Evolutionary conservation across 1,139 yeast species (phyloP), one percentile per base, ranked within the genome.

Genomic region (Scheffersomyces titani): DNA sequence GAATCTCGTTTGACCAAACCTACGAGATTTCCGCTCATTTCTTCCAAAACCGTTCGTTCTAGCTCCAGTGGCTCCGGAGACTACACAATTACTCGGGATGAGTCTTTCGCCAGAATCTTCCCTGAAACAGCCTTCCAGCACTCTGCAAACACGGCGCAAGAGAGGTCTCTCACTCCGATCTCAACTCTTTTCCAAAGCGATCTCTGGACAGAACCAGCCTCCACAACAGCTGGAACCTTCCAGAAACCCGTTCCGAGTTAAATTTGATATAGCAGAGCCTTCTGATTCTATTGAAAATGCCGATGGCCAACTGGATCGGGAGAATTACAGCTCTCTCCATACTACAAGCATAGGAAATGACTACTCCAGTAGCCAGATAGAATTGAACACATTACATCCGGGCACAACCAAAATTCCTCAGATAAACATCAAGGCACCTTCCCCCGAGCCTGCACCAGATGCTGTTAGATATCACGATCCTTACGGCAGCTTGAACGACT

Each of bases 81-180:
- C 13, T 24, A 9, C 40, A 30, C 40, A 7, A 11, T 16, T 9
- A 9, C 40, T 11, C 2, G 4, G 40, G 40, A 30, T 30, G 40
- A 30, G 40, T 11, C 16, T 30, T 1, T 9, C 40, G 16, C 40
- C 40, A 30, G 40, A 30, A 30, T 11, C 16, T 11, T 9, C 40
- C 4, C 40, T 5, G 40, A 16, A 30, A 30, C 16, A 7, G 16
- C 40, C 40, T 30, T 30, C 40, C 40, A 30, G 40, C 16, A 30
- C 74, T 6, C 74, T 74, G 5, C 73, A 68, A 21, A 61, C 71
- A 3, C 71, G 83, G 52, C 77, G 94, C 60, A 85, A 84, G 61
- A 76, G 97, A 67, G 93, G 96, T 0, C 85, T 88, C 59, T 88
- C 94, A 3, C 73, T 90, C 55, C 79, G 96, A 63, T 82, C 92